A percentile compares a stretch with the other conserved stretches of the same genome.
Evolutionary conservation across 2,329 filamentous ascomycete species (phyloP).

Genomic region (Colletotrichum musae): DNA sequence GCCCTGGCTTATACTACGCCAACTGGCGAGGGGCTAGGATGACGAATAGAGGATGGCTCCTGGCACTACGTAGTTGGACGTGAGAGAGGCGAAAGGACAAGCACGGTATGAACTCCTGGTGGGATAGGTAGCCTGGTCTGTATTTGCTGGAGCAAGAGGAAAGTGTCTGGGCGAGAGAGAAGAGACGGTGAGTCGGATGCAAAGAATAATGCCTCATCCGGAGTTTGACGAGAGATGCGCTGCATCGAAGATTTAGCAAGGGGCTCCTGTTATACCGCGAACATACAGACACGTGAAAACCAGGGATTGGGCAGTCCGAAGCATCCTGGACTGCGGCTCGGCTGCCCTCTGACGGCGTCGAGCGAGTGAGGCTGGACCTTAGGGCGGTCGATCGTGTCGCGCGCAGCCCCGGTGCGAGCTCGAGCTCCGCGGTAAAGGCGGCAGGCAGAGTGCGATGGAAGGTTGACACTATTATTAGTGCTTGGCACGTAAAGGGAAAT

Average conservation of each 20-base stretch:
- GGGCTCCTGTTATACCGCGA: background rate
- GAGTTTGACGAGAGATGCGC: background rate
- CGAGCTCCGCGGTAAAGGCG: background rate
- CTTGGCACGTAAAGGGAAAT: constrained; percentile 3
- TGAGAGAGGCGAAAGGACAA: background rate
- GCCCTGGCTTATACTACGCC: background rate
- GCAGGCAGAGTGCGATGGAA: background rate
- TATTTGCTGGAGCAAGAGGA: background rate
- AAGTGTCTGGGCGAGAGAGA: background rate
- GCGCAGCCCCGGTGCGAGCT: background rate
- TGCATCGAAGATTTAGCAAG: background rate
- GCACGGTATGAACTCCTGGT: background rate
- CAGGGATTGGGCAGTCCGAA: background rate
- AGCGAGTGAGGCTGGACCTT: background rate
- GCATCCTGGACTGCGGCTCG: background rate
- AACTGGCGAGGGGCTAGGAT: background rate
- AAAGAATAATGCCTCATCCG: background rate
- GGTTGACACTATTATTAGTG: constrained; percentile 4
- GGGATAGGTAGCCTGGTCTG: too few relatives aligned
- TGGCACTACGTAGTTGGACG: background rate
- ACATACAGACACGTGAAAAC: constrained; percentile 5
- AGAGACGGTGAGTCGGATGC: constrained; percentile 2
- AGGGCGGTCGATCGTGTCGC: background rate
- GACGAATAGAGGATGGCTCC: background rate
- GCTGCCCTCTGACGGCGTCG: background rate